Evolutionary conservation across 2,329 filamentous ascomycete species (phyloP).

Genomic region (Cladosporium cucumerinum): DNA sequence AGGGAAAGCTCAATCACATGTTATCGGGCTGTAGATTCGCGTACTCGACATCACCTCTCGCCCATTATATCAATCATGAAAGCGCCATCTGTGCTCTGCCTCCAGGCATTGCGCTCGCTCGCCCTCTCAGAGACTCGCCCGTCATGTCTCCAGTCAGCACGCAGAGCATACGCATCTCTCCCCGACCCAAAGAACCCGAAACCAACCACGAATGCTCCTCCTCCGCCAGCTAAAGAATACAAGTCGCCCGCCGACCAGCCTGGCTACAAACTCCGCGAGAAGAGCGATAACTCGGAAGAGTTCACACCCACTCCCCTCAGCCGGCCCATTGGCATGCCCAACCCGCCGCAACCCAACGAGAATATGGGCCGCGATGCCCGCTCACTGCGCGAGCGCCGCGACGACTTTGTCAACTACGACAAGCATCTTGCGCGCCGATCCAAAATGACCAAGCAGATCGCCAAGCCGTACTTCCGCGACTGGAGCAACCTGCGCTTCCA

Average conservation of each 20-base stretch:
- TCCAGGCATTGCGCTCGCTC: constrained; percentile 30
- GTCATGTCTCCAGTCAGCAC: constrained; percentile 8
- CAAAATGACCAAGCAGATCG: constrained; percentile 71
- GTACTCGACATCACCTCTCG: background rate
- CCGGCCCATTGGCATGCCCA: constrained; percentile 77
- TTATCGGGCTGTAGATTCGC: background rate
- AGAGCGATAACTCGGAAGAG: constrained; percentile 34
- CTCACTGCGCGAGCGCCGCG: constrained; percentile 63
- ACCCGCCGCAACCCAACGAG: constrained; percentile 71
- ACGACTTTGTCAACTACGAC: constrained; percentile 81
- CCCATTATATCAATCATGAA: constrained; percentile 24
- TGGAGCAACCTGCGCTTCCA: constrained; percentile 79
- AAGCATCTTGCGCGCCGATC: constrained; percentile 75
- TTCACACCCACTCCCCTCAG: constrained; percentile 54
- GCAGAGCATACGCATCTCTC: constrained; percentile 26
- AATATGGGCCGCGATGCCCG: constrained; percentile 75
- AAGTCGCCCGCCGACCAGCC: constrained; percentile 15
- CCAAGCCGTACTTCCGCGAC: constrained; percentile 92
- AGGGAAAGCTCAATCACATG: background rate
- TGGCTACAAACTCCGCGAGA: constrained; percentile 24
- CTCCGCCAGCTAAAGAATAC: constrained; percentile 16
- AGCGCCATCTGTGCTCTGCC: constrained; percentile 29
- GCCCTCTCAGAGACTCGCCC: constrained; percentile 19
- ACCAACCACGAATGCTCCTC: constrained; percentile 16
- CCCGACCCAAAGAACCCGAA: constrained; percentile 22